Conservation (phyloP, 306 rosid species). For the Acacia confusa region DNA sequence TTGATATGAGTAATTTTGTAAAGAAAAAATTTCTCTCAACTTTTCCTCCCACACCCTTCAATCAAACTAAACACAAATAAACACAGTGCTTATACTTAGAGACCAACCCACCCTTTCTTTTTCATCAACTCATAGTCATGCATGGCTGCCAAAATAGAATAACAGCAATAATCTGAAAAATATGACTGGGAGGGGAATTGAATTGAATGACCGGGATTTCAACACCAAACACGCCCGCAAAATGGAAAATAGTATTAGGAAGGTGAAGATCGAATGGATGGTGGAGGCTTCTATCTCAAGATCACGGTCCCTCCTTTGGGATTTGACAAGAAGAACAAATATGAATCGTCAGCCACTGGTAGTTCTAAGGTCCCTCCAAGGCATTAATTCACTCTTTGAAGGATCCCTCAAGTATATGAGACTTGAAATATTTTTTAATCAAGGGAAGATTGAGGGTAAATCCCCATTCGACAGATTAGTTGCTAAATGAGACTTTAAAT, state of each 20-base stretch:
- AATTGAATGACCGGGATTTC: constrained; percentile 23
- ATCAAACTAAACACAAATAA: too few relatives aligned
- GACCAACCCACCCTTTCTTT: constrained; percentile 36
- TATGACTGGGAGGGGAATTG: background rate
- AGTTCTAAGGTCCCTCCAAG: constrained; percentile 60
- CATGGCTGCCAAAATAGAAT: background rate
- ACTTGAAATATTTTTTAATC: too few relatives aligned
- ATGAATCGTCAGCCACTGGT: constrained; percentile 28
- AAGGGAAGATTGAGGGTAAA: too few relatives aligned
- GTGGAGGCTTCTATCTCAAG: constrained; percentile 73
- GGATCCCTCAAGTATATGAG: too few relatives aligned
- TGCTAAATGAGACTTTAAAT: too few relatives aligned
- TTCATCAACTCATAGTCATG: constrained; percentile 18
- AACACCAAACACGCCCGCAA: too few relatives aligned
- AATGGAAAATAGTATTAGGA: constrained; percentile 16
- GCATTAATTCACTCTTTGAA: too few relatives aligned
- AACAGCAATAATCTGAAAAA: too few relatives aligned
- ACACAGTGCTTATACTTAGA: constrained; percentile 5
- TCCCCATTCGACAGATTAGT: too few relatives aligned
- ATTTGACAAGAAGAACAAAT: constrained; percentile 42
- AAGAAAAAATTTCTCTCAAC: too few relatives aligned
- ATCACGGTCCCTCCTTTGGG: constrained; percentile 68
- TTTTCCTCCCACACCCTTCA: too few relatives aligned
- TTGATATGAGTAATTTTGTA: too few relatives aligned
- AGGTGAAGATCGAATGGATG: constrained; percentile 37